Percentiles rank a stretch among this genome's conserved stretches.
Evolutionary conservation across 2,329 filamentous ascomycete species (phyloP).

Genomic region (Venturiaceae sp.): DNA sequence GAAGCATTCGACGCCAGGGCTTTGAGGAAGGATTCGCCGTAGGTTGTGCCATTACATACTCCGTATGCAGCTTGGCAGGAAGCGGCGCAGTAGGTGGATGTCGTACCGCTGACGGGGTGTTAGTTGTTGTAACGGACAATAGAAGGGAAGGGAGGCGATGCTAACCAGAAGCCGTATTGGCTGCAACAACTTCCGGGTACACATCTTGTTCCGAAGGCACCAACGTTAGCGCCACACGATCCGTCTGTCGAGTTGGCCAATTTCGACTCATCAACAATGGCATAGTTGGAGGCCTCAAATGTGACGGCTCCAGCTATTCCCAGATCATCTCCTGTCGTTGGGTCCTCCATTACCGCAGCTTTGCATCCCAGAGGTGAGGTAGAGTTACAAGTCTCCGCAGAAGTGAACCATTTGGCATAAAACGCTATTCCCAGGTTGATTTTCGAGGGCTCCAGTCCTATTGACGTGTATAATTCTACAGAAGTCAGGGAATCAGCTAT

Average conservation of each 20-base stretch:
- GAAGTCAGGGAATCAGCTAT: constrained; percentile 44
- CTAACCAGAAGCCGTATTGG: constrained; percentile 16
- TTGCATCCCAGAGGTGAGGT: constrained; percentile 46
- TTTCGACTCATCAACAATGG: constrained; percentile 16
- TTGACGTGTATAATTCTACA: constrained; percentile 48
- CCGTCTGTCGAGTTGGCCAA: constrained; percentile 11
- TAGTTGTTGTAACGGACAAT: too few species aligned
- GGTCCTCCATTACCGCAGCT: constrained; percentile 49
- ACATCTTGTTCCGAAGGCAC: constrained; percentile 18
- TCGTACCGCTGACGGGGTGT: neutral
- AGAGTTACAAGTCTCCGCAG: constrained; percentile 37
- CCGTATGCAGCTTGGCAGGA: neutral
- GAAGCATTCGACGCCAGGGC: constrained; percentile 41
- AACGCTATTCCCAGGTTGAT: constrained; percentile 60
- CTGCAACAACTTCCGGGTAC: constrained; percentile 21
- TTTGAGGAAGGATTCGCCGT: neutral
- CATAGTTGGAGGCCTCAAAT: constrained; percentile 16
- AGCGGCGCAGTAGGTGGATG: neutral
- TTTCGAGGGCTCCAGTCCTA: constrained; percentile 45
- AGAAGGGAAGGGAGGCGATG: neutral
- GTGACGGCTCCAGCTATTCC: constrained; percentile 50
- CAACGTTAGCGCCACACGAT: constrained; percentile 21
- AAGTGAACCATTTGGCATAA: constrained; percentile 59
- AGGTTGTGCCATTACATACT: neutral
- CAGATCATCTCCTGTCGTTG: constrained; percentile 48